These are phyloP conservation scores for Vigna reflexopilosa DNA, from an alignment of 306 rosid genomes.

Conservation along the genomic window DNA sequence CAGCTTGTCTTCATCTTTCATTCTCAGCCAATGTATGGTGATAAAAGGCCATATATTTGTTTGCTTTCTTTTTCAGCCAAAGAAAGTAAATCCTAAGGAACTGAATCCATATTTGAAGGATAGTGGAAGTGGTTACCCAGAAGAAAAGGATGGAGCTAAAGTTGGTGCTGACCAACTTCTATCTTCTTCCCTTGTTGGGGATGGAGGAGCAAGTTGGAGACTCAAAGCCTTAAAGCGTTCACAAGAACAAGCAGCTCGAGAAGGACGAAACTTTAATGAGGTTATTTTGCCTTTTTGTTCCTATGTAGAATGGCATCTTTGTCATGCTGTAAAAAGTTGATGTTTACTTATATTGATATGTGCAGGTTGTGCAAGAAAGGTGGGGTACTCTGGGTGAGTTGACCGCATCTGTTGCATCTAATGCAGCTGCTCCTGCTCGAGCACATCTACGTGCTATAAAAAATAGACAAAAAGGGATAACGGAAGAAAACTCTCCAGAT, in stretches of 20 bases:
- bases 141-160: slow-evolving; percentile 58
- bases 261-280: slow-evolving; percentile 68
- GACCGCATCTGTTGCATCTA: slow-evolving; percentile 72
- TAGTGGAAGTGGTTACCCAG: slow-evolving; percentile 85
- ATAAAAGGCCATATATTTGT: neutral
- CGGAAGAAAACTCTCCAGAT: slow-evolving; percentile 53
- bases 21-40: slow-evolving; percentile 33
- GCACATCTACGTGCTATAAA: slow-evolving; percentile 86
- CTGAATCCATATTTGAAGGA: slow-evolving; percentile 88
- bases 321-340: neutral
- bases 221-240: slow-evolving; percentile 97
- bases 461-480: slow-evolving; percentile 68
- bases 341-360: slow-evolving; percentile 30
- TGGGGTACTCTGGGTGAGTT: slow-evolving; percentile 88
- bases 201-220: slow-evolving; percentile 99
- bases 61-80: slow-evolving; percentile 43
- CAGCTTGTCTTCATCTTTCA: slow-evolving; percentile 11
- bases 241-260: slow-evolving; percentile 88
- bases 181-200: slow-evolving; percentile 84
- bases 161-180: slow-evolving; percentile 54
- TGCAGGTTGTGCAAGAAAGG: slow-evolving; percentile 85
- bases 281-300: slow-evolving; percentile 52
- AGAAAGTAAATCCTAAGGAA: slow-evolving; percentile 73
- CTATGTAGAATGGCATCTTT: neutral
- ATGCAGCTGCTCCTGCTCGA: slow-evolving; percentile 81